Evolutionary conservation across 2,329 filamentous ascomycete species (phyloP), one percentile per base, ranked within the genome.

Genomic region (Coniochaeta sp.): DNA sequence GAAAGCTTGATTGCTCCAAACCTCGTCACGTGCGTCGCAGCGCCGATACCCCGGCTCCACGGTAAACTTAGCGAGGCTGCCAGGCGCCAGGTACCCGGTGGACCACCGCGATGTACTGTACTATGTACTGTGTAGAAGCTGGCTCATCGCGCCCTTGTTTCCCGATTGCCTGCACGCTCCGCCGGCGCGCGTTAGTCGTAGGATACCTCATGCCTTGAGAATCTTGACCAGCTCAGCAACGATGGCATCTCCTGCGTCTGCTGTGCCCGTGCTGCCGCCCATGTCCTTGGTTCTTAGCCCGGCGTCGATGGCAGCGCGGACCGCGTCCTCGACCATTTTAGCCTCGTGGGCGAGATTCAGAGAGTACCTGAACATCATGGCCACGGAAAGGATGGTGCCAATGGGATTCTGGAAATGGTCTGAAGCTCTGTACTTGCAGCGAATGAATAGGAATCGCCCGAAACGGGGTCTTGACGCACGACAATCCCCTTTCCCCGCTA

Each of bases 351-450:
- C 86, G 65, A 92, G 84, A 69, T 87, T 86, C 61, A 98, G 84
- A 16, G 92, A 96, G 81, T 97, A 98, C 71, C 91, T 89, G 70
- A 97, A 83, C 88, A 99, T 90, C 92, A 98, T 96, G 69, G 91
- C 91, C 17, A 96, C 83, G 16, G 92, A 96, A 47, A 98, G 84
- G 65, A 98, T 91, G 59, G 91, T 93, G 57, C 93, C 93, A 62
- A 98, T 82, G 36, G 93, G 93, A 81, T 96, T 96, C 34, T 36
- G 34, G 34, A 36, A 36, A 36, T 36, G 34, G 14, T 36, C 55
- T 60, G 55, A 58, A 58, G 59, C 59, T 58, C 55, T 60, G 54
- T 60, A 38, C 59, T 60, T 60, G 59, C 59, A 60, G 59, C 40
- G 55, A 58, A 60, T 60, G 30, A 55, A 58, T 58, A 60, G 59